These are phyloP conservation scores for Antitrichia curtipendula DNA, from an alignment of 225 moss, liverwort and hornwort genomes.

Conservation along the genomic window DNA sequence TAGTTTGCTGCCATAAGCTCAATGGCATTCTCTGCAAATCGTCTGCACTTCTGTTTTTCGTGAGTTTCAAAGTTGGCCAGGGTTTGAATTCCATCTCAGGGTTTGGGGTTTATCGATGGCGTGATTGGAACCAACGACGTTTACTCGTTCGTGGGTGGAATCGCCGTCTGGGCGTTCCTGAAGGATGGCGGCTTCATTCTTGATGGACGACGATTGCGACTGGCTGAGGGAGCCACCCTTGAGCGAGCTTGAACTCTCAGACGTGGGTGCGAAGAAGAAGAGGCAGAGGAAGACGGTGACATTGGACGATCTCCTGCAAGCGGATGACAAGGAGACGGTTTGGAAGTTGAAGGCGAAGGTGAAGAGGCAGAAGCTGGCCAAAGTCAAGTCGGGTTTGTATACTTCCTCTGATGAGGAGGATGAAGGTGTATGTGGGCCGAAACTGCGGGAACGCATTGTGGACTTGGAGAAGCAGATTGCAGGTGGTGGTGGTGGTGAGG, in stretches of 20 bases:
- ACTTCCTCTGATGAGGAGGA: slow-evolving; percentile 11
- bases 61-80: background rate
- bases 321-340: slow-evolving; percentile 15
- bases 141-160: background rate
- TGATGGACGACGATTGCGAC: slow-evolving; percentile 22
- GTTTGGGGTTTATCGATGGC: background rate
- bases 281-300: slow-evolving; percentile 19
- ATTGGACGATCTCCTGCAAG: slow-evolving; percentile 29
- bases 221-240: slow-evolving; percentile 5
- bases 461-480: slow-evolving; percentile 19
- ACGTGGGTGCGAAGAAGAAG: slow-evolving; percentile 8
- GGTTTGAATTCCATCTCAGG: background rate
- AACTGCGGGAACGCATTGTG: background rate
- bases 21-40: background rate
- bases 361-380: slow-evolving; percentile 4
- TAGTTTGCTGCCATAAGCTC: background rate
- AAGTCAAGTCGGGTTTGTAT: slow-evolving; percentile 16
- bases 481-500: background rate
- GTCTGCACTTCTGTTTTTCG: background rate
- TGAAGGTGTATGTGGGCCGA: background rate
- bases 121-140: background rate
- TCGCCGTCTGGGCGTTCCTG: background rate
- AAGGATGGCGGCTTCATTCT: background rate
- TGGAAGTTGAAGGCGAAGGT: slow-evolving; percentile 9
- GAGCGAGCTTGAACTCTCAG: background rate